Evolutionary conservation across 495 filamentous ascomycete species (phyloP).

Genomic region (Cercophora samala): DNA sequence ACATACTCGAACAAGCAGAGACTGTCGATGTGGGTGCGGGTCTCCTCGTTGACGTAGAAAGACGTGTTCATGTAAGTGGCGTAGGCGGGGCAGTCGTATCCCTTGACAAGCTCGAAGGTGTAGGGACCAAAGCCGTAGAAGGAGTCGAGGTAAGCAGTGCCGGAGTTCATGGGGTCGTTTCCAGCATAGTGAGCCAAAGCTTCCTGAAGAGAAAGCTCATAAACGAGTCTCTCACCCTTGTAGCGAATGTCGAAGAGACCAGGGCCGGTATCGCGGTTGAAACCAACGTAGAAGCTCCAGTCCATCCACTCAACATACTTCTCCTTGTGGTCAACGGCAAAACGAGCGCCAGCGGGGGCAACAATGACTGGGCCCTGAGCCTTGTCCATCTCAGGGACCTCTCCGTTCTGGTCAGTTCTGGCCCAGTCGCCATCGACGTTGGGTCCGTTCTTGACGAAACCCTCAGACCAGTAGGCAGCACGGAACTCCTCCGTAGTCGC

Average conservation of each 20-base stretch:
- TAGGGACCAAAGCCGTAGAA: slow-evolving; percentile 49
- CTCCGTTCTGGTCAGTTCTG: slow-evolving; percentile 34
- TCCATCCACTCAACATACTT: slow-evolving; percentile 55
- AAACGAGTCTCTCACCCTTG: slow-evolving; percentile 52
- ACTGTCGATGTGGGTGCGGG: slow-evolving; percentile 40
- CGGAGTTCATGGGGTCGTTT: slow-evolving; percentile 45
- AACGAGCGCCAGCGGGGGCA: slow-evolving; percentile 40
- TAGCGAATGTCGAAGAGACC: slow-evolving; percentile 49
- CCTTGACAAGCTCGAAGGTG: slow-evolving; percentile 45
- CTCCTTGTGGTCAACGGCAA: slow-evolving; percentile 40
- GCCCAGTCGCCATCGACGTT: slow-evolving; percentile 49
- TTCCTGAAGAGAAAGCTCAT: slow-evolving; percentile 56
- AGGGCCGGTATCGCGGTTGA: slow-evolving; percentile 44
- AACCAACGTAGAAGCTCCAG: slow-evolving; percentile 51
- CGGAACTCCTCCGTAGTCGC: slow-evolving; percentile 44
- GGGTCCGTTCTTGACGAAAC: slow-evolving; percentile 42
- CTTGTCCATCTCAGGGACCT: slow-evolving; percentile 35
- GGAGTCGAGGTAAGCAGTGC: slow-evolving; percentile 44
- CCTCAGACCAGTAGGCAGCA: slow-evolving; percentile 37
- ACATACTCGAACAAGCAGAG: slow-evolving; percentile 53
- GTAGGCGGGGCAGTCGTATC: slow-evolving; percentile 53
- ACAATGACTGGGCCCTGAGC: slow-evolving; percentile 38
- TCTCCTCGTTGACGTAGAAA: slow-evolving; percentile 39
- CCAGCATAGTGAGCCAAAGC: slow-evolving; percentile 54
- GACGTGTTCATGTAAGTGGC: slow-evolving; percentile 45